Evolutionary conservation across 768 basidiomycete species (phyloP).

Genomic region (Lentinula guzmanii): DNA sequence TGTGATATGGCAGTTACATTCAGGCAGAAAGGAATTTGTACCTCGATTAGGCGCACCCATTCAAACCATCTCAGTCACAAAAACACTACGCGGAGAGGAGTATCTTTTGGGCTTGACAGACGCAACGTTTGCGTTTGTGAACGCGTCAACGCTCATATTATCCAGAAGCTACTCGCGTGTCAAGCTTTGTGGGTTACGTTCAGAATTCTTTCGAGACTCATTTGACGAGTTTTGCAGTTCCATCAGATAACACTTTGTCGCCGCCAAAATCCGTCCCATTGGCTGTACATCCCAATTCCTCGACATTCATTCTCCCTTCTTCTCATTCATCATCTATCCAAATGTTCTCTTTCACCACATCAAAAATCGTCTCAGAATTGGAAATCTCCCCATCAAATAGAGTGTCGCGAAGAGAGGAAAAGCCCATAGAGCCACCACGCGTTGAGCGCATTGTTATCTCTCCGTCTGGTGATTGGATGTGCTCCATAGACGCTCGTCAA

Average conservation of each 20-base stretch:
- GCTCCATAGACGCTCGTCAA: slow-evolving; percentile 75
- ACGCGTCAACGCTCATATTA: slow-evolving; percentile 65
- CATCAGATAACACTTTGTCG: slow-evolving; percentile 14
- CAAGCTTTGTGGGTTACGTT: slow-evolving; percentile 55
- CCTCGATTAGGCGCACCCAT: slow-evolving; percentile 90
- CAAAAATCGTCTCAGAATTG: slow-evolving; percentile 73
- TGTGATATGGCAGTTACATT: slow-evolving; percentile 95
- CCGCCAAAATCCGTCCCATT: slow-evolving; percentile 53
- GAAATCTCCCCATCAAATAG: slow-evolving; percentile 94
- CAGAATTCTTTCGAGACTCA: slow-evolving; percentile 5
- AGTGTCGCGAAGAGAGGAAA: slow-evolving; percentile 76
- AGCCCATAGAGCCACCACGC: slow-evolving; percentile 63
- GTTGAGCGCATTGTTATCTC: slow-evolving; percentile 71
- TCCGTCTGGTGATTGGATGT: slow-evolving; percentile 80
- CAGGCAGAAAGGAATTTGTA: slow-evolving; percentile 85
- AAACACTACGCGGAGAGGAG: slow-evolving; percentile 64
- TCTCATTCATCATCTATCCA: slow-evolving; percentile 96
- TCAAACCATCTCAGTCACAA: slow-evolving; percentile 56
- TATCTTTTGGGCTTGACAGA: slow-evolving; percentile 81
- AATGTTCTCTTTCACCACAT: slow-evolving; percentile 71
- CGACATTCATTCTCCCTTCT: slow-evolving; percentile 81
- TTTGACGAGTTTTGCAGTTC: slow-evolving; percentile 19
- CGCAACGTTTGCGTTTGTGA: slow-evolving; percentile 73
- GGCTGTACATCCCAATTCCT: slow-evolving; percentile 66
- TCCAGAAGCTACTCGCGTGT: slow-evolving; percentile 69